Evolutionary conservation across 2,329 filamentous ascomycete genomes (phyloP).

Genomic region (Trichoderma oligosporum): DNA sequence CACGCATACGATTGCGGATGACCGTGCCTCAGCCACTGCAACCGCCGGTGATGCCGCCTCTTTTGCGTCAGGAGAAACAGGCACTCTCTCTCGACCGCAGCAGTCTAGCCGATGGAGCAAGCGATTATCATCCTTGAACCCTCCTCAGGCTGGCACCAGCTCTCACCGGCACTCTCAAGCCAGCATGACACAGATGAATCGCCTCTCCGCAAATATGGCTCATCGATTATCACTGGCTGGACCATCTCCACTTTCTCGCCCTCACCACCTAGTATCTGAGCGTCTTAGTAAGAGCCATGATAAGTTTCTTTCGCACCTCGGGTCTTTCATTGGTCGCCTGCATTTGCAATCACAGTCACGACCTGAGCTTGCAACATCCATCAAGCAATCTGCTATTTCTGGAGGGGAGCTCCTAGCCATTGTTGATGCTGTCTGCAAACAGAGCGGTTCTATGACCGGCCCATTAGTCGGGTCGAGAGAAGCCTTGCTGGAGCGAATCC

Average conservation of each 20-base stretch:
- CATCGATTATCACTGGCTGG: constrained; percentile 75
- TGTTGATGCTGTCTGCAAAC: constrained; percentile 76
- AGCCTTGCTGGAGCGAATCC: constrained; percentile 74
- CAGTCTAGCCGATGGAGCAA: constrained; percentile 39
- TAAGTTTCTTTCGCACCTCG: constrained; percentile 82
- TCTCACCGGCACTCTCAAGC: constrained; percentile 38
- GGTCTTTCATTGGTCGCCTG: constrained; percentile 84
- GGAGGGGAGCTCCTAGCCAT: constrained; percentile 76
- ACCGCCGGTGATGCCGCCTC: constrained; percentile 33
- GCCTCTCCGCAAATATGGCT: constrained; percentile 54
- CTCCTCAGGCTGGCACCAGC: constrained; percentile 31
- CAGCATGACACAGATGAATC: constrained; percentile 36
- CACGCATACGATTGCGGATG: constrained; percentile 30
- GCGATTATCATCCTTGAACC: constrained; percentile 46
- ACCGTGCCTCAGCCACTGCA: constrained; percentile 41
- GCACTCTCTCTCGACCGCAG: constrained; percentile 26
- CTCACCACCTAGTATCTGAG: constrained; percentile 76
- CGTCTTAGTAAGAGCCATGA: constrained; percentile 78
- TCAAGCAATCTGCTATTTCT: constrained; percentile 77
- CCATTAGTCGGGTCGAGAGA: constrained; percentile 65
- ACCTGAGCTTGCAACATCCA: constrained; percentile 74
- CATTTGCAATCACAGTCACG: constrained; percentile 91
- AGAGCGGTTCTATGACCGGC: constrained; percentile 65
- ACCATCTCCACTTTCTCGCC: constrained; percentile 57
- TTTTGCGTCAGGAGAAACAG: constrained; percentile 14